These are phyloP conservation scores for Candida sanyaensis DNA, from an alignment of 1,139 yeast genomes.

Conservation along the genomic window DNA sequence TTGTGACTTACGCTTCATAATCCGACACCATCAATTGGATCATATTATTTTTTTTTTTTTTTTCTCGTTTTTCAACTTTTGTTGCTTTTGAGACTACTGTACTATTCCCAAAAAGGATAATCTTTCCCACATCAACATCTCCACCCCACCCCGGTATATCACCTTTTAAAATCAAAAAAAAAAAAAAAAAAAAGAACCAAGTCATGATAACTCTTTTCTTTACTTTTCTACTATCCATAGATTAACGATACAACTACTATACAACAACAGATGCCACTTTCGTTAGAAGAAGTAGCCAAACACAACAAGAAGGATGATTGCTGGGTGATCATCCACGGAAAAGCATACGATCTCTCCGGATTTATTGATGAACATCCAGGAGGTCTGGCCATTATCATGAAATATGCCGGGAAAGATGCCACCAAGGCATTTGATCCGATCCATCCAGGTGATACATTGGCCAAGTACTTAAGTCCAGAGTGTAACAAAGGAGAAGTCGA, in stretches of 20 bases:
- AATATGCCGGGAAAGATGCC: slow-evolving; percentile 61
- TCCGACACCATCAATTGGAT: background rate
- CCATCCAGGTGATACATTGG: slow-evolving; percentile 81
- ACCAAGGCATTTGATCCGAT: slow-evolving; percentile 68
- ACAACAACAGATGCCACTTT: slow-evolving; percentile 16
- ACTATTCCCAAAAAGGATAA: background rate
- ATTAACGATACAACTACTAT: background rate
- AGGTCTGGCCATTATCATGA: slow-evolving; percentile 51
- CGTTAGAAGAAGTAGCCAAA: slow-evolving; percentile 34
- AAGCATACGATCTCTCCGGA: slow-evolving; percentile 52
- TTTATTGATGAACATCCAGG: slow-evolving; percentile 57
- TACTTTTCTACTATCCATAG: no score
- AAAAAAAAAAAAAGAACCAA: background rate
- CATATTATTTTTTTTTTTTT: background rate
- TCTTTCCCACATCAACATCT: background rate
- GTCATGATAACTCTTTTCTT: no score
- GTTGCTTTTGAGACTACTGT: no score
- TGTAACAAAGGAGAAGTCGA: slow-evolving; percentile 37
- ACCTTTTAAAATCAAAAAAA: no score
- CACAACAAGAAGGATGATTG: slow-evolving; percentile 47
- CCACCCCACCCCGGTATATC: no score
- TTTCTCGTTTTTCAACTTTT: background rate
- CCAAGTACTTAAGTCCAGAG: slow-evolving; percentile 36
- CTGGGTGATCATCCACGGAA: slow-evolving; percentile 57
- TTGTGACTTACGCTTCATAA: background rate